Evolutionary conservation across 495 filamentous ascomycete species (phyloP).

Genomic region (Astrocystis sublimbata): DNA sequence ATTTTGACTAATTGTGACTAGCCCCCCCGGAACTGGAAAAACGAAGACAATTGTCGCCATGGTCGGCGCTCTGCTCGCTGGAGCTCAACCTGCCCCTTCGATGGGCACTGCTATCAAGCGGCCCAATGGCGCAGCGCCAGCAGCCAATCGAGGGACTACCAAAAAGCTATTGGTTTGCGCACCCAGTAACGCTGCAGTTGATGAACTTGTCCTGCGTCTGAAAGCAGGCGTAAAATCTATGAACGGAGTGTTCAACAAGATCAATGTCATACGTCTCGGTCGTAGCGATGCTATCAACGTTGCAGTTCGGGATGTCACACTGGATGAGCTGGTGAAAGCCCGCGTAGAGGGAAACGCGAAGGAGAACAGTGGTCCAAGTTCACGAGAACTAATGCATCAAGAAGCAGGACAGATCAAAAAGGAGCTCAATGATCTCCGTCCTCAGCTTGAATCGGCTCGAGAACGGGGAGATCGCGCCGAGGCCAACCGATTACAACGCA

Average conservation of each 20-base stretch:
- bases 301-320: constrained; percentile 85
- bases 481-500: constrained; percentile 64
- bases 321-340: constrained; percentile 85
- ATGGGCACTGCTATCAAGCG: constrained; percentile 50
- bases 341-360: constrained; percentile 58
- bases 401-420: constrained; percentile 77
- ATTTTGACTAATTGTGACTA: constrained; percentile 29
- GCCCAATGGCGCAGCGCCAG: constrained; percentile 38
- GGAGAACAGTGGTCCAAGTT: constrained; percentile 54
- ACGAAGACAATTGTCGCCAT: constrained; percentile 98
- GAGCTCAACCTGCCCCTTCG: constrained; percentile 48
- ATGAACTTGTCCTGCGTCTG: constrained; percentile 91
- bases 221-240: constrained; percentile 83
- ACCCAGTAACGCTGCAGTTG: constrained; percentile 95
- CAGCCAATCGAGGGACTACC: constrained; percentile 34
- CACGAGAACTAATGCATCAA: constrained; percentile 76
- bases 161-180: constrained; percentile 95
- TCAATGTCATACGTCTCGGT: constrained; percentile 88
- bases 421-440: constrained; percentile 64
- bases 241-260: constrained; percentile 66
- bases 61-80: constrained; percentile 80
- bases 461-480: constrained; percentile 58
- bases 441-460: constrained; percentile 69
- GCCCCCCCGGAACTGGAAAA: constrained; percentile 92
- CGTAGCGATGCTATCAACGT: constrained; percentile 90